phyloP scores from a whole-genome alignment of 2,329 filamentous ascomycete genomes.

The Pseudogymnoascus destructans region DNA sequence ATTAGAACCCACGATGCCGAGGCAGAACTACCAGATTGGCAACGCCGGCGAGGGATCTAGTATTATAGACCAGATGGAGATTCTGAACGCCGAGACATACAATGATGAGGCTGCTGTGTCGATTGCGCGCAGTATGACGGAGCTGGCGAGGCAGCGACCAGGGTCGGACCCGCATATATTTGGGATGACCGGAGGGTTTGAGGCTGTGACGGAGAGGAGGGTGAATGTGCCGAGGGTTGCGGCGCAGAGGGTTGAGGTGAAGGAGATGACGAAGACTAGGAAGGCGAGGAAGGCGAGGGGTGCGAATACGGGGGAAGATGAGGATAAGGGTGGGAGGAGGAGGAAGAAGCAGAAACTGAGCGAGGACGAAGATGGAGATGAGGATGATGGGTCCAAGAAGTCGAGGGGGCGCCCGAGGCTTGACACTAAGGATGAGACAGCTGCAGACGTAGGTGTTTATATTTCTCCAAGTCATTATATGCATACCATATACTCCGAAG shows the following conservation, averaged over 20 bases:
- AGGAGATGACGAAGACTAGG: background rate
- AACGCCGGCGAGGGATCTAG: background rate
- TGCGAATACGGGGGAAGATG: slow-evolving; percentile 14
- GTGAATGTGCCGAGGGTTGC: background rate
- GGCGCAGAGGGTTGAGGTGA: background rate
- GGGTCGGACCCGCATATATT: slow-evolving; percentile 17
- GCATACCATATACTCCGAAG: slow-evolving; percentile 9
- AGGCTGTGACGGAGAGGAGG: background rate
- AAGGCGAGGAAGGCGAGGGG: slow-evolving; percentile 12
- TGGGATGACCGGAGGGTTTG: slow-evolving; percentile 16
- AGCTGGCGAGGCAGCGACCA: slow-evolving; percentile 11
- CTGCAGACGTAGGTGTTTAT: slow-evolving; percentile 54
- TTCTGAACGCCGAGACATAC: slow-evolving; percentile 35
- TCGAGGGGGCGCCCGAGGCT: slow-evolving; percentile 61
- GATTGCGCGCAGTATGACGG: slow-evolving; percentile 13
- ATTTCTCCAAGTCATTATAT: slow-evolving; percentile 13
- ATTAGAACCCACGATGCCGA: background rate
- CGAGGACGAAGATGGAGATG: slow-evolving; percentile 26
- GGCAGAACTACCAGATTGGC: background rate
- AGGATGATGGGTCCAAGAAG: slow-evolving; percentile 42
- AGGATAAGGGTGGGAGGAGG: slow-evolving; percentile 16
- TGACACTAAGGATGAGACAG: slow-evolving; percentile 64
- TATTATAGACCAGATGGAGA: background rate
- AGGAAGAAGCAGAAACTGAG: slow-evolving; percentile 27
- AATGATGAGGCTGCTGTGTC: slow-evolving; percentile 26